Percentiles rank a stretch among this genome's conserved stretches.
phyloP scores from a whole-genome alignment of 768 basidiomycete species.

The Lentinula detonsa region DNA sequence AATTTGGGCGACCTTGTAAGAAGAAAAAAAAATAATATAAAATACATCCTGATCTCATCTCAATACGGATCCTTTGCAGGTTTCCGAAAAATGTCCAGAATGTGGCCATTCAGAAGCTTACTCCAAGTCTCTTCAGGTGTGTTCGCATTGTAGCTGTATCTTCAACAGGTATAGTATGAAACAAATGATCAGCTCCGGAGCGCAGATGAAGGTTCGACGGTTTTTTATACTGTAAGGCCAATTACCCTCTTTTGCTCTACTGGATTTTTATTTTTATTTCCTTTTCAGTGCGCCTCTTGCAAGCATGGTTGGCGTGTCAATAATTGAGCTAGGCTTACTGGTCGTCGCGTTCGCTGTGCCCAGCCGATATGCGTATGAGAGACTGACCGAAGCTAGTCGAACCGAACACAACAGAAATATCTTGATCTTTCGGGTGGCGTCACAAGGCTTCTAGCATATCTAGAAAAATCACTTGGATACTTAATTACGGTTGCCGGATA shows the following conservation, averaged over 20 bases:
- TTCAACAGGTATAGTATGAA: background rate
- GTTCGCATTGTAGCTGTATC: constrained; percentile 13
- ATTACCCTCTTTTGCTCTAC: constrained; percentile 4
- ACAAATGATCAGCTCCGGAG: constrained; percentile 56
- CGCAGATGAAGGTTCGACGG: constrained; percentile 92
- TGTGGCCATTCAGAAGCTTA: constrained; percentile 84
- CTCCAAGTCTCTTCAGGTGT: constrained; percentile 84
- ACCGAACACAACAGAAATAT: too few species aligned
- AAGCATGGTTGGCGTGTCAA: constrained; percentile 80
- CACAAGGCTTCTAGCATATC: too few species aligned
- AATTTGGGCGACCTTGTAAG: constrained; percentile 55
- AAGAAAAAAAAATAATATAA: background rate
- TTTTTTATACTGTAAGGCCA: constrained; percentile 82
- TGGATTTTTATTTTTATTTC: constrained; percentile 5
- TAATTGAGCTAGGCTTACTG: constrained; percentile 38
- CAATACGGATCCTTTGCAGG: constrained; percentile 35
- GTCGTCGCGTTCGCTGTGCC: too few species aligned
- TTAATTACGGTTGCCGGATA: background rate
- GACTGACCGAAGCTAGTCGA: too few species aligned
- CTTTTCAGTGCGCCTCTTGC: constrained; percentile 61
- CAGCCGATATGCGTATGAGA: too few species aligned
- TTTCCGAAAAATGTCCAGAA: constrained; percentile 82
- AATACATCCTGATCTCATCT: background rate
- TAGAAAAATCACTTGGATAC: too few species aligned
- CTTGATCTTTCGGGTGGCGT: too few species aligned